Percentiles rank a stretch among this genome's conserved stretches.
These are phyloP conservation scores for Strobilomyces dryophilus DNA, from an alignment of 768 basidiomycete species.

Conservation along the genomic window DNA sequence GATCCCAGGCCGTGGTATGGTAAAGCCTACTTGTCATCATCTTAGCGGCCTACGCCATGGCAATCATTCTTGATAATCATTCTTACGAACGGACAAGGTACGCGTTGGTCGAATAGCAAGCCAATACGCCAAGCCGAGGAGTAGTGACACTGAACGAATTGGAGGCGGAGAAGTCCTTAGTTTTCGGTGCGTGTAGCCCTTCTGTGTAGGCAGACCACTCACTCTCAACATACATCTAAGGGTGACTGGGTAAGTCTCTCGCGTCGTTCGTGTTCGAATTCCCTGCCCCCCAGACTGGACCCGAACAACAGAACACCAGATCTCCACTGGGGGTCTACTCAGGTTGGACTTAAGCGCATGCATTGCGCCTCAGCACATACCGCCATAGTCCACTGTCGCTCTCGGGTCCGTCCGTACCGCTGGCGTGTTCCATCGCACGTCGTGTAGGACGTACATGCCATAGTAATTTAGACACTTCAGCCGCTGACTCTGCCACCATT, in stretches of 20 bases:
- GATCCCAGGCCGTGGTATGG: slow-evolving; percentile 90
- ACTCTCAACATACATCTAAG: slow-evolving; percentile 36
- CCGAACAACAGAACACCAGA: slow-evolving; percentile 82
- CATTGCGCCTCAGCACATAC: too few species aligned
- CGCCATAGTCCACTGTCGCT: too few species aligned
- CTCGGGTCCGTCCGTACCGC: too few species aligned
- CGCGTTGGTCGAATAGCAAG: slow-evolving; percentile 92
- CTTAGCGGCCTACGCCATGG: background rate
- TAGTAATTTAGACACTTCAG: too few species aligned
- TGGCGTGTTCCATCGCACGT: too few species aligned
- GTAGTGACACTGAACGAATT: slow-evolving; percentile 75
- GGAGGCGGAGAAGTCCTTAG: slow-evolving; percentile 74
- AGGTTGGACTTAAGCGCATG: slow-evolving; percentile 37
- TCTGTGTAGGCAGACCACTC: background rate
- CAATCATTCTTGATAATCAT: slow-evolving; percentile 4
- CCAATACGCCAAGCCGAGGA: slow-evolving; percentile 93
- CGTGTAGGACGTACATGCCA: too few species aligned
- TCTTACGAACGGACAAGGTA: slow-evolving; percentile 40
- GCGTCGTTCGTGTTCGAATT: background rate
- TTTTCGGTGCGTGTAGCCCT: slow-evolving; percentile 61
- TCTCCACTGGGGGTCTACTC: slow-evolving; percentile 82
- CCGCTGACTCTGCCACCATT: too few species aligned
- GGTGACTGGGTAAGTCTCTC: slow-evolving; percentile 72
- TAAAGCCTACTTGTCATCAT: background rate
- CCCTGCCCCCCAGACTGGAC: slow-evolving; percentile 40